phyloP scores from a whole-genome alignment of 2,329 filamentous ascomycete species.

The Fusarium foetens region DNA sequence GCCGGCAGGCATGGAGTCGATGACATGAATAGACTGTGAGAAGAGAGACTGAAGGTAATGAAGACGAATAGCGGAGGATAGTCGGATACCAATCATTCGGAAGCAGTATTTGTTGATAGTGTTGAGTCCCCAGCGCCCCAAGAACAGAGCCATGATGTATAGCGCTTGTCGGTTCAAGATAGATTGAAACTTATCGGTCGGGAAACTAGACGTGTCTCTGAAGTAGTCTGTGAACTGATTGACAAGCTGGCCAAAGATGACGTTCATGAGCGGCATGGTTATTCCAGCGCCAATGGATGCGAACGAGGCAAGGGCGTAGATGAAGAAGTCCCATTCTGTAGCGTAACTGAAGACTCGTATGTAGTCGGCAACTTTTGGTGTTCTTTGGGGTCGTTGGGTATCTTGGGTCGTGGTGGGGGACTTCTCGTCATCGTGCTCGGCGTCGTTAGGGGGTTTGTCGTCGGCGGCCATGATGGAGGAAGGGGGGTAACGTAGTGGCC shows the following conservation, averaged over 20 bases:
- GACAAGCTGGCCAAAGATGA: conserved; percentile 50
- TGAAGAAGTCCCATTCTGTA: conserved; percentile 45
- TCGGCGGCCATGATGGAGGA: neutral
- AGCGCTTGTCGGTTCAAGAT: conserved; percentile 39
- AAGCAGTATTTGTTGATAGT: conserved; percentile 48
- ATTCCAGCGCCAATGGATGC: conserved; percentile 50
- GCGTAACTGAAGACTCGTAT: conserved; percentile 47
- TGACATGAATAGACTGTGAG: conserved; percentile 58
- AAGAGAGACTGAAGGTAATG: conserved; percentile 63
- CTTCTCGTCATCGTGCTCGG: neutral
- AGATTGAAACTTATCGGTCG: conserved; percentile 7
- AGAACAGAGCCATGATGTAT: conserved; percentile 41
- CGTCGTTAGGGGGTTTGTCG: neutral
- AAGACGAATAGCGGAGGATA: conserved; percentile 61
- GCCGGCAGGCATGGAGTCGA: conserved; percentile 62
- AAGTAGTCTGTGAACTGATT: conserved; percentile 45
- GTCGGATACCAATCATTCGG: conserved; percentile 60
- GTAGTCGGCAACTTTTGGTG: conserved; percentile 33
- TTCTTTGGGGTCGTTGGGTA: conserved; percentile 13
- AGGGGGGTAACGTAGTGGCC: rapidly evolving
- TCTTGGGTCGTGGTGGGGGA: neutral
- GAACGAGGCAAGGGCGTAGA: conserved; percentile 44
- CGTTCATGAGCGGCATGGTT: conserved; percentile 51
- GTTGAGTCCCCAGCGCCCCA: conserved; percentile 40
- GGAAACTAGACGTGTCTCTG: conserved; percentile 30